Base-by-base conservation (phyloP, 106 monocot genomes). In the Chionographis japonica region DNA sequence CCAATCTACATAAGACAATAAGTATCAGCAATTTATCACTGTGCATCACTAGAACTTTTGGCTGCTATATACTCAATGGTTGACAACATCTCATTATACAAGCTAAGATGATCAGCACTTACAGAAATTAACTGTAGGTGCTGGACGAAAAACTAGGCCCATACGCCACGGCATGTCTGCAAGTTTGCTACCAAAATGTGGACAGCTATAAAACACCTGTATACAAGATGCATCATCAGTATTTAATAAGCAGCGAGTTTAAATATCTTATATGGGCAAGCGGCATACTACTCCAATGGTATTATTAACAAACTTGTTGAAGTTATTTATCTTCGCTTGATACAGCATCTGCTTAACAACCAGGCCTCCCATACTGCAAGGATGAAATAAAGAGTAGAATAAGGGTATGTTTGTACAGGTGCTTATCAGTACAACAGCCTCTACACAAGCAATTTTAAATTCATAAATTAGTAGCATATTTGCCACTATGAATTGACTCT, bases 111-210 rank as follows among this genome's bases (percentile, higher is more conserved):
- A 2, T 12, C 42, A 38, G 49, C 27, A 27, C 0, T 19, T 35
- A 68, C 27, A 41, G 68, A 63, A 74, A 73, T 80, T 71, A 40
- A 97, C 98, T 60, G 92, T 76, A 58, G 98, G 98, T 53, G 98
- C 98, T 56, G 90, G 90, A 62, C 98, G 98, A n/a, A 98, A 76
- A 81, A 98, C 89, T 37, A 90, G 62, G 61, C 98, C 98, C 93
- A 98, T 98, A 40, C 87, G 98, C 98, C 89, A 93, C 37, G 98
- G 98, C 98, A 98, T 85, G 58, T 98, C 98, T 66, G 98, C 98
- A 50, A 93, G 90, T 79, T 85, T 98, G 77, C 98, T 98, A 37
- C 98, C 98, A 85, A 98, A 98, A 88, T 98, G 98, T 14, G 98
- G 98, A 61, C 98, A 98, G 75, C 98, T 98, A 74, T 98, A 98